Percentiles rank a stretch among this genome's conserved stretches.
Conservation (phyloP, 2,329 filamentous ascomycete species). For the Arthrobotrys megalospora region DNA sequence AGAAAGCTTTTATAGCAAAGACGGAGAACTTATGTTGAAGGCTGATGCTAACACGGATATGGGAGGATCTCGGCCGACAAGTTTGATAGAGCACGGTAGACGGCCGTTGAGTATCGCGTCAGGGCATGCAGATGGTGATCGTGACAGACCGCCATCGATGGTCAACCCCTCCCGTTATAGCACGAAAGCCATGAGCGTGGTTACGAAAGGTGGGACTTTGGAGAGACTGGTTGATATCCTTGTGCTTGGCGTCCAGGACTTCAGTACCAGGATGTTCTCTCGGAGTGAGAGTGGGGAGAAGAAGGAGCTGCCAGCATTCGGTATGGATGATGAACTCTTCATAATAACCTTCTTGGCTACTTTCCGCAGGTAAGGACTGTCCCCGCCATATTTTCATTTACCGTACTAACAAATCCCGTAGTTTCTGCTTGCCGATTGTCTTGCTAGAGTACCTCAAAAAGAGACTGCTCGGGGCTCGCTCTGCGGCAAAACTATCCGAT, state of each 20-base stretch:
- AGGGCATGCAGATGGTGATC: conserved; percentile 48
- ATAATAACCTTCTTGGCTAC: conserved; percentile 65
- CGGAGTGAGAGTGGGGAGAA: conserved; percentile 41
- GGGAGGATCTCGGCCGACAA: conserved; percentile 63
- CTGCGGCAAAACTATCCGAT: conserved; percentile 63
- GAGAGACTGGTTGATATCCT: conserved; percentile 65
- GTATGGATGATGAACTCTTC: conserved; percentile 65
- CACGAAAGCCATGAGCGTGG: conserved; percentile 61
- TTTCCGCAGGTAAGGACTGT: conserved; percentile 64
- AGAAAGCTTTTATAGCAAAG: conserved; percentile 64
- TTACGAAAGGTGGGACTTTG: conserved; percentile 64
- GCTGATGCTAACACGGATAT: conserved; percentile 61
- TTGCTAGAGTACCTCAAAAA: conserved; percentile 65
- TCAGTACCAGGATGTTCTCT: conserved; percentile 64
- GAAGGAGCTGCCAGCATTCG: conserved; percentile 60
- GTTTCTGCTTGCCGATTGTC: conserved; percentile 64
- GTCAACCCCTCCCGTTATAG: conserved; percentile 56
- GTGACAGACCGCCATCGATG: conserved; percentile 51
- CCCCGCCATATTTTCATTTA: neutral
- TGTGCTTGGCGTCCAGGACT: conserved; percentile 64
- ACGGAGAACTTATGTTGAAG: conserved; percentile 65
- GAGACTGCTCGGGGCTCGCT: conserved; percentile 65
- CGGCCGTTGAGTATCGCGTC: conserved; percentile 58
- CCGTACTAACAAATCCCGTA: neutral
- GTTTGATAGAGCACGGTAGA: conserved; percentile 64